Evolutionary conservation across 2,329 filamentous ascomycete species (phyloP).

Genomic region (Alternaria alternata): DNA sequence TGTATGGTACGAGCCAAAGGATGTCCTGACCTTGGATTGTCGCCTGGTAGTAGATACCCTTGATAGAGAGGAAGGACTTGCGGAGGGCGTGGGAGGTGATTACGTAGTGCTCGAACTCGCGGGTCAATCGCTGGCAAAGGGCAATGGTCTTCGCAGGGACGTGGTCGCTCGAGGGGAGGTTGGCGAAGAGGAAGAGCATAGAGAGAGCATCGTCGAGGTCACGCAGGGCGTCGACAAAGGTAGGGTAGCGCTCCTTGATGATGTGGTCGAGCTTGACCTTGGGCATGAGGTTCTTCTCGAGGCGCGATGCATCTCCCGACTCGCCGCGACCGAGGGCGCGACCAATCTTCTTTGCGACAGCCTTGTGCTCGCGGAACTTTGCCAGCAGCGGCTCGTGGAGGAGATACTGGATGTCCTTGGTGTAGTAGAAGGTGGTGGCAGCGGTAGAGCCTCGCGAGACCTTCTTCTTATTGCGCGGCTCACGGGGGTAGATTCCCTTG

Average conservation of each 20-base stretch:
- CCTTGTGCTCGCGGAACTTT: slow-evolving; percentile 97
- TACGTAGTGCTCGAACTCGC: slow-evolving; percentile 98
- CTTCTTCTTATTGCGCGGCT: slow-evolving; percentile 97
- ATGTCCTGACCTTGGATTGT: slow-evolving; percentile 97
- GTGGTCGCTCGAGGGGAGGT: slow-evolving; percentile 86
- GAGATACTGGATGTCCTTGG: slow-evolving; percentile 98
- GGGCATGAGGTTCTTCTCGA: slow-evolving; percentile 91
- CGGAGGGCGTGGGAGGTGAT: slow-evolving; percentile 90
- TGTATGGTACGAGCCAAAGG: slow-evolving; percentile 96
- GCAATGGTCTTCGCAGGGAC: slow-evolving; percentile 96
- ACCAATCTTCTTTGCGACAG: slow-evolving; percentile 96
- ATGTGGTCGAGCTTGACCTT: slow-evolving; percentile 94
- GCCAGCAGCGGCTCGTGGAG: slow-evolving; percentile 92
- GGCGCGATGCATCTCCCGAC: slow-evolving; percentile 82
- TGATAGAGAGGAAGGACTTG: slow-evolving; percentile 97
- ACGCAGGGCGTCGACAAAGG: slow-evolving; percentile 90
- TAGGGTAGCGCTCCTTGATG: slow-evolving; percentile 97
- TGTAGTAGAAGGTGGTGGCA: slow-evolving; percentile 89
- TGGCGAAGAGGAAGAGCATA: slow-evolving; percentile 97
- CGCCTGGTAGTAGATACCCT: slow-evolving; percentile 99
- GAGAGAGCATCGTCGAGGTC: slow-evolving; percentile 97
- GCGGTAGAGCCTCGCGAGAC: slow-evolving; percentile 88
- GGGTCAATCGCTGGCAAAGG: slow-evolving; percentile 88
- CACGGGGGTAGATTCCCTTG: slow-evolving; percentile 98
- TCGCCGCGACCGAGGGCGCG: slow-evolving; percentile 91